Evolutionary conservation across 352 stramenopile genomes (phyloP).

Genomic region (Phytophthora vignae): DNA sequence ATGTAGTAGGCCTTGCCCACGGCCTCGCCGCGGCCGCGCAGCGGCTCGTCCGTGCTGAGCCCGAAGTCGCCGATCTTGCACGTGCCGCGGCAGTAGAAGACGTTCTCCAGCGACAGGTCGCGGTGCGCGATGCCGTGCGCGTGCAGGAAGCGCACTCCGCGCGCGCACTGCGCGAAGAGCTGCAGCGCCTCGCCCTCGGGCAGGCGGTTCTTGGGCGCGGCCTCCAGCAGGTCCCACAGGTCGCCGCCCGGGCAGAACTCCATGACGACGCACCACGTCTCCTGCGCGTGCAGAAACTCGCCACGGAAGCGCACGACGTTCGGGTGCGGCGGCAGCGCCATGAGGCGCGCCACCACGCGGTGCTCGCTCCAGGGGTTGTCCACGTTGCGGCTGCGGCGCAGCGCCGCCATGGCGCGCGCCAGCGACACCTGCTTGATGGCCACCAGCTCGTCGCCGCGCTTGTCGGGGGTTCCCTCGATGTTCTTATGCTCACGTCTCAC

Average conservation of each 20-base stretch:
- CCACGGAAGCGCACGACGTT: constrained; percentile 54
- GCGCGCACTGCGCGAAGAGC: constrained; percentile 45
- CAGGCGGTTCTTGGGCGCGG: constrained; percentile 29
- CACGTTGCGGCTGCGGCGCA: constrained; percentile 38
- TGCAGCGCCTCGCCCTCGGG: constrained; percentile 26
- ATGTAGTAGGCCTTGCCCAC: constrained; percentile 38
- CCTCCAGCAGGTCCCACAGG: constrained; percentile 46
- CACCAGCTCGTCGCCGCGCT: constrained; percentile 36
- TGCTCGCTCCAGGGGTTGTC: constrained; percentile 59
- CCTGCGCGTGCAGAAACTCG: constrained; percentile 51
- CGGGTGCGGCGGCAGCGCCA: constrained; percentile 36
- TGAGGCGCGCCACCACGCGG: constrained; percentile 34
- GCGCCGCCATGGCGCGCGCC: constrained; percentile 25
- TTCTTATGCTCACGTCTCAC: no score
- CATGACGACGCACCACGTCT: constrained; percentile 62
- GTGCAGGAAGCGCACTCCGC: constrained; percentile 50
- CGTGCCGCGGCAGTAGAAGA: constrained; percentile 37
- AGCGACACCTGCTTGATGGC: constrained; percentile 63
- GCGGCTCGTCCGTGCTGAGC: constrained; percentile 40
- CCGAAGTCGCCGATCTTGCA: constrained; percentile 72
- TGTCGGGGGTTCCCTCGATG: no score
- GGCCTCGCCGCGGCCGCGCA: constrained; percentile 25
- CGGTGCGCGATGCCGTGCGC: not conserved
- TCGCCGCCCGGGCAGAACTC: constrained; percentile 64
- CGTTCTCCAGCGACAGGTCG: constrained; percentile 39